Evolutionary conservation across 305 asterid genomes (phyloP), one percentile per base, ranked within the genome.

Genomic region (Fraxinus xanthoxyloides): DNA sequence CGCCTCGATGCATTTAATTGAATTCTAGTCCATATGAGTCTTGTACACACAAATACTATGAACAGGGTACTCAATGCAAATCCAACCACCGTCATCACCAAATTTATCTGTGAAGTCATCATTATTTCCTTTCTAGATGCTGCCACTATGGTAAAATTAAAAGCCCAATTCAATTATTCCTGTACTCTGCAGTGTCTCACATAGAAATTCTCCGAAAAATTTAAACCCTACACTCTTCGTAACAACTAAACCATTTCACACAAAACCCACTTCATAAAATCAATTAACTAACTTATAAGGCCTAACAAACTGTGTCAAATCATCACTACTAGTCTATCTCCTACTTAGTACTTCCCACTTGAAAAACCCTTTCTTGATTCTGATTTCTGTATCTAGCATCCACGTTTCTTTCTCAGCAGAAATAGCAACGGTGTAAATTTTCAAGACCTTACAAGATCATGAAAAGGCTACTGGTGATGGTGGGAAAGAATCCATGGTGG

Each of bases 71-170:
- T 95, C 73, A 92, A 82, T 7, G 92, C 87, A 88, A 93, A 95
- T 80, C 98, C 98, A 87, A 93, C 89, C 84, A 93, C 98, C 40
- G 98, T 92, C 98, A 93, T 95, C 91, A 93, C 98, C 88, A 95
- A 85, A 87, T 95, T 95, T 83, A 84, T 83, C 81, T 91, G 89
- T 6, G 93, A 84, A 88, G 97, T 85, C 85, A 82, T 90, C 97
- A 87, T 91, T 82, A 31, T 65, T 46, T 82, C 40, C 79, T 34
- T 46, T 32, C 59, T 61, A 35, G 69, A 28, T 67, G 36, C 30
- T 77, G 24, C 72, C 72, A 77, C 72, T 81, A 63, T 83, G 63
- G 23, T 70, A 63, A 79, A 63, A 54, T 76, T 80, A 63, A 24
- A 63, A 21, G 32, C 72, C 81, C 84, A 78, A 56, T 10, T 85